These are phyloP conservation scores for Gamarada debralockiae DNA, from an alignment of 495 filamentous ascomycete species.

Conservation along the genomic window DNA sequence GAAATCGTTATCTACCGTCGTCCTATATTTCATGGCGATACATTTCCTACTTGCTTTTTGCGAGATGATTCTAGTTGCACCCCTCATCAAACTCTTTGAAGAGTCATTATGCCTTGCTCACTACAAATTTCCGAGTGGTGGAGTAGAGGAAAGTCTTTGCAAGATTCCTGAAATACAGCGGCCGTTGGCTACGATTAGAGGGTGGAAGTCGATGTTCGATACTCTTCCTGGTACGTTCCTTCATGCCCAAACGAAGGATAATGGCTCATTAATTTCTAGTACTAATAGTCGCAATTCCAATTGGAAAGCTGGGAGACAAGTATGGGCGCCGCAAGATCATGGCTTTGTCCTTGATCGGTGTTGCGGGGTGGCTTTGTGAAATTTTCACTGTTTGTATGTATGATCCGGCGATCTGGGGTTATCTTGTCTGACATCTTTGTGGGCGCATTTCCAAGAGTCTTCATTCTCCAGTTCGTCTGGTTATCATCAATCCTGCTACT, in stretches of 20 bases:
- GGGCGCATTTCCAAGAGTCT: slow-evolving; percentile 22
- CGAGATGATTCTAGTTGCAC: slow-evolving; percentile 23
- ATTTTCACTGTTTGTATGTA: slow-evolving; percentile 23
- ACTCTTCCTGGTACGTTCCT: slow-evolving; percentile 19
- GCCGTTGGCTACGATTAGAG: slow-evolving; percentile 18
- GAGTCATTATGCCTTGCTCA: slow-evolving; percentile 16
- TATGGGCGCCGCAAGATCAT: slow-evolving; percentile 19
- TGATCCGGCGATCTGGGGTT: neutral
- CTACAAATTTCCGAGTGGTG: slow-evolving; percentile 16
- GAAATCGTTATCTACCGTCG: neutral
- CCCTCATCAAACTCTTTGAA: slow-evolving; percentile 22
- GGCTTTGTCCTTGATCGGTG: slow-evolving; percentile 17
- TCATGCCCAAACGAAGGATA: neutral
- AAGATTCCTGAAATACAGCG: slow-evolving; percentile 21
- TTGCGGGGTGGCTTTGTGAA: slow-evolving; percentile 13
- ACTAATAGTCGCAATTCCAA: slow-evolving; percentile 21
- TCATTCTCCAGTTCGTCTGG: slow-evolving; percentile 19
- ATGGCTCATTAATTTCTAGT: slow-evolving; percentile 17
- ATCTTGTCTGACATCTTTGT: neutral
- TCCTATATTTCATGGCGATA: slow-evolving; percentile 22
- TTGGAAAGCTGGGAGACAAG: slow-evolving; percentile 21
- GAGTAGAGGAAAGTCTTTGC: slow-evolving; percentile 14
- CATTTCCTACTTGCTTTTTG: slow-evolving; percentile 24
- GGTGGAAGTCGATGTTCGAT: slow-evolving; percentile 25
- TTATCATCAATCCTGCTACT: slow-evolving; percentile 22